These are phyloP conservation scores for Boletus edulis DNA, from an alignment of 768 basidiomycete genomes.

Conservation along the genomic window DNA sequence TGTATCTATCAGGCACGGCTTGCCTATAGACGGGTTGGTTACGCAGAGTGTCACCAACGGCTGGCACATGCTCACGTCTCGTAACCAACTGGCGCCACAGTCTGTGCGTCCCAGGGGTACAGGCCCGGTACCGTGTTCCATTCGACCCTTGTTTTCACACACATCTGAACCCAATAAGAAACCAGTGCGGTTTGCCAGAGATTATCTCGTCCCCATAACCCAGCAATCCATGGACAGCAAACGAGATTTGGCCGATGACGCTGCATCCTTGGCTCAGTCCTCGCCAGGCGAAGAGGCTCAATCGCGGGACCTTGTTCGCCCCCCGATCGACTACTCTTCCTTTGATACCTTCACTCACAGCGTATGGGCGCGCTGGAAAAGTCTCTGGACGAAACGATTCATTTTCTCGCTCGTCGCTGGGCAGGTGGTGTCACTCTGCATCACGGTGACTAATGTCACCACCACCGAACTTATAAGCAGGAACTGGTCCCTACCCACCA, in stretches of 20 bases:
- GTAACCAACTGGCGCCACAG: constrained; percentile 4
- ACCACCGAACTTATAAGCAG: constrained; percentile 72
- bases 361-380: constrained; percentile 58
- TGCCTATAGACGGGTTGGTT: too few relatives aligned
- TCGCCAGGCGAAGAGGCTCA: neutral
- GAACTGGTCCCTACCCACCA: constrained; percentile 74
- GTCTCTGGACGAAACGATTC: constrained; percentile 78
- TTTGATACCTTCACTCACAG: constrained; percentile 49
- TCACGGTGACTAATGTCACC: constrained; percentile 85
- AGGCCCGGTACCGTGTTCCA: constrained; percentile 1
- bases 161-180: constrained; percentile 10
- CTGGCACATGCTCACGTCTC: neutral
- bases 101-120: neutral
- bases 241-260: constrained; percentile 18
- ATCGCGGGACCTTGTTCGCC: constrained; percentile 33
- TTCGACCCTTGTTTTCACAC: neutral
- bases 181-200: neutral
- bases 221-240: constrained; percentile 25
- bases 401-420: constrained; percentile 68
- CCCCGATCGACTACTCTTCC: constrained; percentile 70
- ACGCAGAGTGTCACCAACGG: too few relatives aligned
- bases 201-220: constrained; percentile 3
- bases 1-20: neutral
- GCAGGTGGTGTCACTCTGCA: constrained; percentile 82
- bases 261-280: neutral